Percentiles rank a stretch among this genome's conserved stretches.
Evolutionary conservation across 139 green algal species (phyloP).

Genomic region (Chlamydomonas schloesseri): DNA sequence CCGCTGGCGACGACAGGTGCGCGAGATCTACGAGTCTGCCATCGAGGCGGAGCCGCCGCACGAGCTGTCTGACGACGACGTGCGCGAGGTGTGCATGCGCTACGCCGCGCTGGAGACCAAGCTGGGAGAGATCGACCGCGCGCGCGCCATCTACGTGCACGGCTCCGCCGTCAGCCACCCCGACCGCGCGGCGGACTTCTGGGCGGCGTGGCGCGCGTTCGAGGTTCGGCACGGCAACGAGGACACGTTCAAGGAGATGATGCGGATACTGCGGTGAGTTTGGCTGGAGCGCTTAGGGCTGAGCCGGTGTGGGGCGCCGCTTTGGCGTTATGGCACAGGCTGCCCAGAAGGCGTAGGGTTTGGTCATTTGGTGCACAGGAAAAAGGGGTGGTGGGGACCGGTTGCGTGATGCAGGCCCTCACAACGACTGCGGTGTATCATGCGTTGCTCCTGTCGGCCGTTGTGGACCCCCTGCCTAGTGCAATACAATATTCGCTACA

Average conservation of each 20-base stretch:
- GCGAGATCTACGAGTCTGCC: slow-evolving; percentile 94
- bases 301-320: no score
- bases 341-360: no score
- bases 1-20: slow-evolving; percentile 81
- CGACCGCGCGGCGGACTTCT: slow-evolving; percentile 76
- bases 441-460: no score
- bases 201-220: slow-evolving; percentile 85
- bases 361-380: no score
- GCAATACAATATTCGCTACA: no score
- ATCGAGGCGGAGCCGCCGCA: slow-evolving; percentile 86
- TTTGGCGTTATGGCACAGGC: no score
- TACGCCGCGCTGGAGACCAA: slow-evolving; percentile 91
- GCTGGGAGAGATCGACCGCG: slow-evolving; percentile 97
- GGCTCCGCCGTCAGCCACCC: slow-evolving; percentile 58
- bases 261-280: slow-evolving; percentile 95
- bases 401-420: no score
- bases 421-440: no score
- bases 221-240: slow-evolving; percentile 86
- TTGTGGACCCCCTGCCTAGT: no score
- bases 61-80: slow-evolving; percentile 81
- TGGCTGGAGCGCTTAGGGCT: slow-evolving; percentile 1
- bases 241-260: slow-evolving; percentile 98
- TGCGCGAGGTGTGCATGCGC: slow-evolving; percentile 82
- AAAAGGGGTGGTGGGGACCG: no score
- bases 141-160: slow-evolving; percentile 93